These are phyloP conservation scores for Beauveria sp. DNA, from an alignment of 2,329 filamentous ascomycete species.

Conservation along the genomic window DNA sequence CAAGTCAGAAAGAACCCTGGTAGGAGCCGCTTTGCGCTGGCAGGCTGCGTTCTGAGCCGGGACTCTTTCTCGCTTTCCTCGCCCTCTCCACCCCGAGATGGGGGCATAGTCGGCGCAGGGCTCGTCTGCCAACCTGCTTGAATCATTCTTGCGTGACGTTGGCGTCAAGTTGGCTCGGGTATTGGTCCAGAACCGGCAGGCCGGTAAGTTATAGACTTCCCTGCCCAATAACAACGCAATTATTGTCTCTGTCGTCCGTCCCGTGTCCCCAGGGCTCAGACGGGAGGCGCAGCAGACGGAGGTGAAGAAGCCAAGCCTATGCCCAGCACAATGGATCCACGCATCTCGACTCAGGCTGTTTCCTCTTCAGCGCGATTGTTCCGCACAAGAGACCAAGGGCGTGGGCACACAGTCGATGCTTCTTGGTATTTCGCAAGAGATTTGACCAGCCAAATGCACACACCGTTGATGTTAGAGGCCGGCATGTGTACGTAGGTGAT, in stretches of 20 bases:
- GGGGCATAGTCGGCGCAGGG: background rate
- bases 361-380: background rate
- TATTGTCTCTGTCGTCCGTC: background rate
- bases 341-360: background rate
- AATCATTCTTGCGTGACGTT: background rate
- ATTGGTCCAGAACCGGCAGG: background rate
- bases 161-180: background rate
- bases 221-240: background rate
- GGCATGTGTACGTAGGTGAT: background rate
- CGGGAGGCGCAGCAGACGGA: background rate
- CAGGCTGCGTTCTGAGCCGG: constrained; percentile 8
- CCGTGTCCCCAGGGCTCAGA: background rate
- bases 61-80: background rate
- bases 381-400: background rate
- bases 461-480: background rate
- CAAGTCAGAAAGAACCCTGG: background rate
- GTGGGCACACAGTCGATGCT: background rate
- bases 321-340: background rate
- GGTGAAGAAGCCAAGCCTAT: background rate
- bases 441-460: background rate
- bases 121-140: background rate
- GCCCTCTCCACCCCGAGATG: background rate
- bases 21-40: background rate
- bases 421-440: background rate
- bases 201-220: background rate